phyloP scores from a whole-genome alignment of 2,329 filamentous ascomycete species.

The Trichoderma guizhouense region DNA sequence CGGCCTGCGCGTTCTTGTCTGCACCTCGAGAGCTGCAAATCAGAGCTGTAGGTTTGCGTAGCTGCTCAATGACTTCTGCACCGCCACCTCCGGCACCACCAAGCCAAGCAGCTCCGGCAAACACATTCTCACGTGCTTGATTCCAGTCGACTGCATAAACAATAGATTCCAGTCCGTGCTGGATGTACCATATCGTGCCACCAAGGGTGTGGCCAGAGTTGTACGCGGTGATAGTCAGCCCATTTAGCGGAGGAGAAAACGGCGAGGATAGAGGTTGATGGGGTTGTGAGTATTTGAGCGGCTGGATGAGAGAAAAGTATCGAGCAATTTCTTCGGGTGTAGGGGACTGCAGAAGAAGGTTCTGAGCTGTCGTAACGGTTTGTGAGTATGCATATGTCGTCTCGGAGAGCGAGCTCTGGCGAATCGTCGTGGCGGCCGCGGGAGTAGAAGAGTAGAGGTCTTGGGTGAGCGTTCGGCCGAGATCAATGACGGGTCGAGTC shows the following conservation, averaged over 20 bases:
- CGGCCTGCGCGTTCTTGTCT: conserved; percentile 65
- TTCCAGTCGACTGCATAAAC: conserved; percentile 99
- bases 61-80: conserved; percentile 86
- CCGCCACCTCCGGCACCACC: conserved; percentile 76
- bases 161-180: conserved; percentile 93
- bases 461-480: conserved; percentile 85
- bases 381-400: conserved; percentile 53
- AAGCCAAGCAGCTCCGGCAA: conserved; percentile 90
- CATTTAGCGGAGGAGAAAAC: conserved; percentile 84
- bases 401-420: conserved; percentile 67
- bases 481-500: conserved; percentile 86
- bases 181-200: conserved; percentile 98
- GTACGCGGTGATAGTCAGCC: conserved; percentile 92
- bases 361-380: conserved; percentile 46
- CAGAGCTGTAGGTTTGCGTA: conserved; percentile 88
- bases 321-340: conserved; percentile 83
- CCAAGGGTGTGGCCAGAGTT: conserved; percentile 94
- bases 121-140: conserved; percentile 91
- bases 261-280: conserved; percentile 85
- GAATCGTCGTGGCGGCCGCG: conserved; percentile 80
- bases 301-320: conserved; percentile 87
- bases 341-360: conserved; percentile 65
- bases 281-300: conserved; percentile 94
- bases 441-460: conserved; percentile 90
- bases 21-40: conserved; percentile 87